These are phyloP conservation scores for Xylaria acuta DNA, from an alignment of 495 filamentous ascomycete genomes.

Conservation along the genomic window DNA sequence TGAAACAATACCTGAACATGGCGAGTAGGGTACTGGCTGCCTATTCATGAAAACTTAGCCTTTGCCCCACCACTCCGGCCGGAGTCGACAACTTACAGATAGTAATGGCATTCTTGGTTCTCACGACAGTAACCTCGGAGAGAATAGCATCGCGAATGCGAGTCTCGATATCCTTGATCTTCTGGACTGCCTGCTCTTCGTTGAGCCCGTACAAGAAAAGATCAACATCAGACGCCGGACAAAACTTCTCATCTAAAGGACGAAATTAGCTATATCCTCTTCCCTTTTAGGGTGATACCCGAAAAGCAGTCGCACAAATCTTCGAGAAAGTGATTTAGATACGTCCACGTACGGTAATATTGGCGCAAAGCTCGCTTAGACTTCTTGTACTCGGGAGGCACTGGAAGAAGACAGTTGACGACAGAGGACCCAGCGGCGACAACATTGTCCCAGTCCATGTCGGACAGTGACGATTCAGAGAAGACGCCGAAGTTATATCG, in stretches of 20 bases:
- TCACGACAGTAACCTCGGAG: slow-evolving; percentile 74
- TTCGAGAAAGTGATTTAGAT: neutral
- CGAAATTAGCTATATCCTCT: neutral
- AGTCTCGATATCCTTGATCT: slow-evolving; percentile 79
- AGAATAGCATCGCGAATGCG: slow-evolving; percentile 74
- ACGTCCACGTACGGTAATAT: slow-evolving; percentile 60
- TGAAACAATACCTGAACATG: slow-evolving; percentile 63
- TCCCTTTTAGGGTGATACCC: neutral
- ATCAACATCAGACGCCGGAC: slow-evolving; percentile 84
- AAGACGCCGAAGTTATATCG: slow-evolving; percentile 79
- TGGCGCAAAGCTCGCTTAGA: slow-evolving; percentile 71
- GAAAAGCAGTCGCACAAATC: slow-evolving; percentile 26
- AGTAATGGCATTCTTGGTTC: slow-evolving; percentile 84
- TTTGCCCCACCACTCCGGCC: no score
- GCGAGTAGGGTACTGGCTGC: slow-evolving; percentile 78
- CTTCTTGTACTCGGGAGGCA: slow-evolving; percentile 66
- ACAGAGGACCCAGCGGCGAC: slow-evolving; percentile 79
- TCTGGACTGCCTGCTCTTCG: slow-evolving; percentile 75
- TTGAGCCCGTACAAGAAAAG: slow-evolving; percentile 81
- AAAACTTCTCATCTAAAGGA: slow-evolving; percentile 65
- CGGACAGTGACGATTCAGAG: slow-evolving; percentile 66
- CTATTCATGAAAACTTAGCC: slow-evolving; percentile 37
- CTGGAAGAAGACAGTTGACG: slow-evolving; percentile 73
- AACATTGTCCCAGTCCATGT: slow-evolving; percentile 79
- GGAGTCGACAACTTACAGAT: slow-evolving; percentile 54